Percentiles rank a stretch among this genome's conserved stretches.
These are phyloP conservation scores for Claviceps sp. DNA, from an alignment of 2,329 filamentous ascomycete genomes.

Conservation along the genomic window DNA sequence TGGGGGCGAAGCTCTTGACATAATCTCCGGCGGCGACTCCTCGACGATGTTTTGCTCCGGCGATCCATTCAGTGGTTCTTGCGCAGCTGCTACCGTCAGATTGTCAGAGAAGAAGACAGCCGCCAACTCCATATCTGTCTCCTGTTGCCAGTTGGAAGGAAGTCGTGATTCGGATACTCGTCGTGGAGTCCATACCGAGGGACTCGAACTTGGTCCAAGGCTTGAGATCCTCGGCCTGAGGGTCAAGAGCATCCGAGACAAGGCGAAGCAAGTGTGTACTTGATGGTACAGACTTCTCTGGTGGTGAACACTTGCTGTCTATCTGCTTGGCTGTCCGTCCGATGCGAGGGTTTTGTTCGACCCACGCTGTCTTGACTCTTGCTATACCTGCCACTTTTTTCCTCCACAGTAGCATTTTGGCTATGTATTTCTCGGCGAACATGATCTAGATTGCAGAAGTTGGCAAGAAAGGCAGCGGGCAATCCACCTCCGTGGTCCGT, in stretches of 20 bases:
- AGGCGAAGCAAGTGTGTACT: background rate
- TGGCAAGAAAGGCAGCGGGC: no score
- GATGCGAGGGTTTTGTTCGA: no score
- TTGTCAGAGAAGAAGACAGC: background rate
- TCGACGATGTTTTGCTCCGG: background rate
- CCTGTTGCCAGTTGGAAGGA: background rate
- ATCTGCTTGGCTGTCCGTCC: no score
- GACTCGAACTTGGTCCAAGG: background rate
- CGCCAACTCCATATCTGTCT: constrained; percentile 5
- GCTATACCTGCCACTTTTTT: no score
- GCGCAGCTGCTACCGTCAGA: background rate
- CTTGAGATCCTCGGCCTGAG: background rate
- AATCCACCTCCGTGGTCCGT: no score
- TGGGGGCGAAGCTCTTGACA: background rate
- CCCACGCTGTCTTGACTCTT: no score
- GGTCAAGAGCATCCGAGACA: background rate
- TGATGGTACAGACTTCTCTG: no score
- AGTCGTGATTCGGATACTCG: background rate
- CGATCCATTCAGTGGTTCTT: background rate
- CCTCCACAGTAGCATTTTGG: no score
- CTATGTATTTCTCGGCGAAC: no score
- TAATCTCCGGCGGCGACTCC: background rate
- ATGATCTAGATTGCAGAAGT: no score
- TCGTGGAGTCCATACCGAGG: background rate
- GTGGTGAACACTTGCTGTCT: no score